These are phyloP conservation scores for Sordaria brevicollis DNA, from an alignment of 495 filamentous ascomycete species.

Conservation along the genomic window DNA sequence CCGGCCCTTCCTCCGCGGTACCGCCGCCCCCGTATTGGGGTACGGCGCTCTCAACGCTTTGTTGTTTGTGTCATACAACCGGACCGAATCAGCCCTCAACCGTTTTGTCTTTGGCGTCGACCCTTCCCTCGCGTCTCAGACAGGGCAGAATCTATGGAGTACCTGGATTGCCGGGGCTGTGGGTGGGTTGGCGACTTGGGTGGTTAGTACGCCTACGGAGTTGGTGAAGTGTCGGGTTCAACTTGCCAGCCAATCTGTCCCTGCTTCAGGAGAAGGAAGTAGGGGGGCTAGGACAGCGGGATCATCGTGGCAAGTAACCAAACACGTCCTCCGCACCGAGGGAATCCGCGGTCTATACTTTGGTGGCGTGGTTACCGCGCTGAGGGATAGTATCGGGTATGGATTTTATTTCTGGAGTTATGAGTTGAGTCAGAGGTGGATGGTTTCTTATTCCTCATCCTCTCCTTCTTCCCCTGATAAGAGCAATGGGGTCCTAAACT, in stretches of 20 bases:
- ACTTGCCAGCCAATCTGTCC: constrained; percentile 10
- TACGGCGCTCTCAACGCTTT: constrained; percentile 85
- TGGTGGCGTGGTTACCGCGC: constrained; percentile 67
- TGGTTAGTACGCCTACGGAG: constrained; percentile 75
- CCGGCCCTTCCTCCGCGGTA: constrained; percentile 42
- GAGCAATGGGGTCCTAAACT: constrained; percentile 11
- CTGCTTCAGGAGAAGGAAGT: not conserved
- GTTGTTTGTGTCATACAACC: constrained; percentile 79
- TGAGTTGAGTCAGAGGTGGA: constrained; percentile 52
- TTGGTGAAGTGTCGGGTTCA: constrained; percentile 81
- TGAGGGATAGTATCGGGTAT: constrained; percentile 78
- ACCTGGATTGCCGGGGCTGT: constrained; percentile 67
- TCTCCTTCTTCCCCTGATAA: not conserved
- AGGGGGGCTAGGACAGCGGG: not conserved
- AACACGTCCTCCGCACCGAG: constrained; percentile 45
- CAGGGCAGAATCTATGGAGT: constrained; percentile 34
- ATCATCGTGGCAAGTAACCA: constrained; percentile 51
- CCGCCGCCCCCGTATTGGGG: constrained; percentile 71
- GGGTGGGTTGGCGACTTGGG: constrained; percentile 71
- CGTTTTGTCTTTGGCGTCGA: constrained; percentile 16
- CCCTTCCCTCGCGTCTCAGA: constrained; percentile 2
- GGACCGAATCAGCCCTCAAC: constrained; percentile 49
- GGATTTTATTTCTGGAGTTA: constrained; percentile 93
- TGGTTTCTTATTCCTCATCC: constrained; percentile 12
- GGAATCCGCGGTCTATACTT: constrained; percentile 65